Evolutionary conservation across 2,329 filamentous ascomycete genomes (phyloP).

Genomic region (Nigrospora oryzae): DNA sequence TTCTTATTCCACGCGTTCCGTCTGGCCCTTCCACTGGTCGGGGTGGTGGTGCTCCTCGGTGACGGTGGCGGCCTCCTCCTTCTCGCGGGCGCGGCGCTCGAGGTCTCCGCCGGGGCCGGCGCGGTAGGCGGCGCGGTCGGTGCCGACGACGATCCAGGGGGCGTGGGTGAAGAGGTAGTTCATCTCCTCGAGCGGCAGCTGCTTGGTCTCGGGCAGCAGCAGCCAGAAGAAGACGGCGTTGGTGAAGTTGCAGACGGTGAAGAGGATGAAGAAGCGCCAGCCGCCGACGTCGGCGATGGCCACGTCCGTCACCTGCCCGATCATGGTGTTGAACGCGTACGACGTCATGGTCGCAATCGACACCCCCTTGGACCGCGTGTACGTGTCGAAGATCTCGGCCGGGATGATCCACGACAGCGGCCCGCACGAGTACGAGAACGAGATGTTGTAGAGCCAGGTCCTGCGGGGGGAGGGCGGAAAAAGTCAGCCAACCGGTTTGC

Average conservation of each 20-base stretch:
- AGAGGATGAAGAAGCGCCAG: constrained; percentile 51
- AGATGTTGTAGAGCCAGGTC: constrained; percentile 77
- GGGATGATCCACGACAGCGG: constrained; percentile 55
- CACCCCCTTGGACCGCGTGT: constrained; percentile 66
- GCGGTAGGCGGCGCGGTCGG: constrained; percentile 42
- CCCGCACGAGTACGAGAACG: constrained; percentile 62
- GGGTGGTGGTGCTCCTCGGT: background rate
- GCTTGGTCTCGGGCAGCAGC: constrained; percentile 56
- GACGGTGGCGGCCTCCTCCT: constrained; percentile 32
- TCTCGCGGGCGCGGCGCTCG: constrained; percentile 48
- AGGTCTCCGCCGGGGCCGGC: constrained; percentile 38
- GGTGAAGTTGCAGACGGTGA: constrained; percentile 54
- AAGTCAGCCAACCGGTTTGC: background rate
- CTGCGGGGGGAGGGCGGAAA: constrained; percentile 16
- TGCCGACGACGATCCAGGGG: constrained; percentile 52
- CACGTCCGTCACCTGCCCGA: constrained; percentile 21
- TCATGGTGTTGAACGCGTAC: constrained; percentile 64
- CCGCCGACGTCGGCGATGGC: constrained; percentile 42
- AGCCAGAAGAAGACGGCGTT: constrained; percentile 46
- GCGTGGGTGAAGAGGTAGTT: constrained; percentile 55
- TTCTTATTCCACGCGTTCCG: no score
- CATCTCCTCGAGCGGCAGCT: constrained; percentile 58
- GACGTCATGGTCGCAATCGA: constrained; percentile 65
- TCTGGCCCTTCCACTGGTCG: no score
- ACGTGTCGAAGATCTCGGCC: constrained; percentile 70